These are phyloP conservation scores for Brettanomyces nanus DNA, from an alignment of 805 yeast genomes.

Conservation along the genomic window DNA sequence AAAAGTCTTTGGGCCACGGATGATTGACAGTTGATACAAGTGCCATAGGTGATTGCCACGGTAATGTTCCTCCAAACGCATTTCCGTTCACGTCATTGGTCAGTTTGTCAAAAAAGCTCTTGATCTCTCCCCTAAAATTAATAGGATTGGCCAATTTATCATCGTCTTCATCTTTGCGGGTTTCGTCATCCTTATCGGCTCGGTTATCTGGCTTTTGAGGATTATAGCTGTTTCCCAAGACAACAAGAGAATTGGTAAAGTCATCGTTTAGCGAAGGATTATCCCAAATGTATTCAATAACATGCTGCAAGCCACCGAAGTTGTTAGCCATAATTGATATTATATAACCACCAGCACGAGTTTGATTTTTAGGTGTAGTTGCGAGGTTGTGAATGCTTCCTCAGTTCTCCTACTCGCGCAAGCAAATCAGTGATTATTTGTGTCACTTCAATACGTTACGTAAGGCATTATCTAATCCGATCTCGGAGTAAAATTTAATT, in stretches of 20 bases:
- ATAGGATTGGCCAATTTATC: background rate
- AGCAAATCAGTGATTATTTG: too few relatives aligned
- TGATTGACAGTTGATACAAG: background rate
- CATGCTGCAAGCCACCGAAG: slow-evolving; percentile 30
- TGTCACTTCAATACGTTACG: too few relatives aligned
- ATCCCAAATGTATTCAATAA: slow-evolving; percentile 23
- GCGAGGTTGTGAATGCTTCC: too few relatives aligned
- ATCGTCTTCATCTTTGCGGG: background rate
- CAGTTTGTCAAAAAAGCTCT: slow-evolving; percentile 5
- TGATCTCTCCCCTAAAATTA: slow-evolving; percentile 5
- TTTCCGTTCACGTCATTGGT: background rate
- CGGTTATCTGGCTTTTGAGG: slow-evolving; percentile 1
- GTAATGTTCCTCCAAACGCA: too few relatives aligned
- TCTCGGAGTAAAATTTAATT: too few relatives aligned
- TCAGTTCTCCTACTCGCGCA: too few relatives aligned
- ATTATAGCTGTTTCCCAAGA: slow-evolving; percentile 30
- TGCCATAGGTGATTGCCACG: background rate
- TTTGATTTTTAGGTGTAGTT: too few relatives aligned
- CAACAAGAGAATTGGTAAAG: slow-evolving; percentile 27
- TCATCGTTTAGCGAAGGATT: slow-evolving; percentile 30
- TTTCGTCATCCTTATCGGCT: background rate
- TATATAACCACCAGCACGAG: too few relatives aligned
- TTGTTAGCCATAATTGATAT: too few relatives aligned
- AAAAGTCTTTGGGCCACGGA: slow-evolving; percentile 31
- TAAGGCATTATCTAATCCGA: too few relatives aligned